A percentile compares a stretch with the other conserved stretches of the same genome.
phyloP scores from a whole-genome alignment of 768 basidiomycete species.

The Auriscalpium vulgare region DNA sequence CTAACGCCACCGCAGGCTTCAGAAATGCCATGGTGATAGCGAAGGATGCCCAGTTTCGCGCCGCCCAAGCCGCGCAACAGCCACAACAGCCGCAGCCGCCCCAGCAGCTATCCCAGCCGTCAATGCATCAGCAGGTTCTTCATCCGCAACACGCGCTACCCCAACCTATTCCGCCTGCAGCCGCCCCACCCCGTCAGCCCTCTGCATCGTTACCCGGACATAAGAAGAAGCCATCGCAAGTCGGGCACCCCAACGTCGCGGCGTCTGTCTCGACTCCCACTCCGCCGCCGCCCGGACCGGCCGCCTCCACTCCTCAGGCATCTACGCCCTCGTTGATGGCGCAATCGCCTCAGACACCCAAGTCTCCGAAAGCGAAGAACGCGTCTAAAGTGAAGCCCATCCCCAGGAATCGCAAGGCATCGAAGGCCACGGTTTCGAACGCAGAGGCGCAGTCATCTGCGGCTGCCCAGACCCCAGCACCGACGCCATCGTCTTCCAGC shows the following conservation, averaged over 20 bases:
- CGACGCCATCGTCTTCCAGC: slow-evolving; percentile 8
- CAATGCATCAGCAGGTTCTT: not conserved
- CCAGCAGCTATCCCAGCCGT: not conserved
- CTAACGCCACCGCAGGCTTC: slow-evolving; percentile 11
- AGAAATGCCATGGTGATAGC: not conserved
- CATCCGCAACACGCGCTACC: not conserved
- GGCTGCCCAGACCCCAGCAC: not conserved
- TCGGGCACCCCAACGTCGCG: not conserved
- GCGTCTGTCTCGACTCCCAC: slow-evolving; percentile 7
- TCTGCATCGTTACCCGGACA: not conserved
- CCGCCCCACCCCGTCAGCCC: not conserved
- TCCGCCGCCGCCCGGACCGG: not conserved
- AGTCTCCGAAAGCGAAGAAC: slow-evolving; percentile 59
- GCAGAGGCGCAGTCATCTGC: slow-evolving; percentile 14
- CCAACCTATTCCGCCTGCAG: not conserved
- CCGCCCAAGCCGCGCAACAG: not conserved
- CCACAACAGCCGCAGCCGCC: slow-evolving; percentile 2
- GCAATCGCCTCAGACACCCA: slow-evolving; percentile 30
- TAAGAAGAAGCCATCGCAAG: slow-evolving; percentile 9
- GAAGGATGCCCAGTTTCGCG: not conserved
- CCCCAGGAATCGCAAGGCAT: slow-evolving; percentile 23
- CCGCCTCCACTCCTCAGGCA: slow-evolving; percentile 11
- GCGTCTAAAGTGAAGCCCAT: slow-evolving; percentile 36
- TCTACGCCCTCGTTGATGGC: slow-evolving; percentile 10
- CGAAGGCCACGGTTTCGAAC: slow-evolving; percentile 16